Conservation (phyloP, 2,329 filamentous ascomycete genomes). For the Botrytis porri region DNA sequence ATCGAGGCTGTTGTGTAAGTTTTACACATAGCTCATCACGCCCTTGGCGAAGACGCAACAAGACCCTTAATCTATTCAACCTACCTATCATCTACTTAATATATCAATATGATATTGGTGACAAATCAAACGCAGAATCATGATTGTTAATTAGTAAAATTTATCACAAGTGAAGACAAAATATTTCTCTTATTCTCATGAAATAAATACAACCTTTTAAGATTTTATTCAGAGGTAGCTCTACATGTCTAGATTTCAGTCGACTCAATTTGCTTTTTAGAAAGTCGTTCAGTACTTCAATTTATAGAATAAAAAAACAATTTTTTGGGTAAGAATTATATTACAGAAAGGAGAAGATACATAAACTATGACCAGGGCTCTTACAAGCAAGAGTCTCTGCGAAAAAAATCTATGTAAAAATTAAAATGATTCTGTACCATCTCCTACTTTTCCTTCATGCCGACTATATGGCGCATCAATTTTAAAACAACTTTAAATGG, state of each 20-base stretch:
- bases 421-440: neutral
- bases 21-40: neutral
- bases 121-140: neutral
- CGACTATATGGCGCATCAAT: neutral
- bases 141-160: neutral
- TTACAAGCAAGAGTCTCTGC: neutral
- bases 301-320: neutral
- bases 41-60: neutral
- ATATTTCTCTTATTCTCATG: neutral
- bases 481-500: slow-evolving; percentile 31
- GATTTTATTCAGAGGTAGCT: neutral
- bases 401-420: neutral
- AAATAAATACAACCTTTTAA: neutral
- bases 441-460: neutral
- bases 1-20: neutral
- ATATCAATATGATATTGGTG: neutral
- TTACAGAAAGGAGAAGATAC: neutral
- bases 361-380: neutral
- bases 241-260: neutral
- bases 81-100: neutral
- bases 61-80: neutral
- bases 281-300: neutral
- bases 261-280: neutral
- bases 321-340: neutral
- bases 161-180: too few species aligned